Percentiles rank a stretch among this genome's conserved stretches.
These are phyloP conservation scores for Phytophthora citricola DNA, from an alignment of 352 stramenopile species.

Conservation along the genomic window DNA sequence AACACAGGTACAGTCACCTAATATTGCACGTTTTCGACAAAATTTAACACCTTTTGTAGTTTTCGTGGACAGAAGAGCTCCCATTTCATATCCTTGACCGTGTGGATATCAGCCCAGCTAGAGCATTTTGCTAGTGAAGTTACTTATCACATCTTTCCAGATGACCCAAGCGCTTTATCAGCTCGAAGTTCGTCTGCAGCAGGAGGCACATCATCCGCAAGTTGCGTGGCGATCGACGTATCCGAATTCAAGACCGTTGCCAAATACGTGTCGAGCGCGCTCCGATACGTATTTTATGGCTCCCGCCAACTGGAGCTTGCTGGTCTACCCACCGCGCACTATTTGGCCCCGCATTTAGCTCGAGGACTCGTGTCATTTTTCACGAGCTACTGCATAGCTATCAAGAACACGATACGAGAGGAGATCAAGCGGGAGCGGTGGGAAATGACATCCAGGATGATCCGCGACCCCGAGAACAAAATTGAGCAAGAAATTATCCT, in stretches of 20 bases:
- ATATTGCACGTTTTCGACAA: not conserved
- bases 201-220: slow-evolving; percentile 10
- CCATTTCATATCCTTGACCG: slow-evolving; percentile 80
- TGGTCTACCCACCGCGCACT: slow-evolving; percentile 76
- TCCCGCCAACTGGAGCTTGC: slow-evolving; percentile 81
- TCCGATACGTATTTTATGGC: slow-evolving; percentile 86
- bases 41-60: slow-evolving; percentile 32
- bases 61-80: slow-evolving; percentile 78
- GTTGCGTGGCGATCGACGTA: slow-evolving; percentile 65
- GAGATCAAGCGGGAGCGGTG: slow-evolving; percentile 87
- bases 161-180: slow-evolving; percentile 41
- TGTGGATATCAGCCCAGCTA: slow-evolving; percentile 84
- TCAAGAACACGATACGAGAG: slow-evolving; percentile 71
- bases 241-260: slow-evolving; percentile 81
- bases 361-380: slow-evolving; percentile 67
- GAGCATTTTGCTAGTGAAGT: slow-evolving; percentile 81
- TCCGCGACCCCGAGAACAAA: slow-evolving; percentile 75
- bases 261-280: slow-evolving; percentile 75
- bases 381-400: slow-evolving; percentile 67
- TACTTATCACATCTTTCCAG: slow-evolving; percentile 77
- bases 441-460: slow-evolving; percentile 75
- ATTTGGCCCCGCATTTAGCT: slow-evolving; percentile 71
- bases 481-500: slow-evolving; percentile 79
- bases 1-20: slow-evolving; percentile 51
- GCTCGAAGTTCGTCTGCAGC: slow-evolving; percentile 28